phyloP scores from a whole-genome alignment of 2,329 filamentous ascomycete genomes.

The Metarhizium sp. region DNA sequence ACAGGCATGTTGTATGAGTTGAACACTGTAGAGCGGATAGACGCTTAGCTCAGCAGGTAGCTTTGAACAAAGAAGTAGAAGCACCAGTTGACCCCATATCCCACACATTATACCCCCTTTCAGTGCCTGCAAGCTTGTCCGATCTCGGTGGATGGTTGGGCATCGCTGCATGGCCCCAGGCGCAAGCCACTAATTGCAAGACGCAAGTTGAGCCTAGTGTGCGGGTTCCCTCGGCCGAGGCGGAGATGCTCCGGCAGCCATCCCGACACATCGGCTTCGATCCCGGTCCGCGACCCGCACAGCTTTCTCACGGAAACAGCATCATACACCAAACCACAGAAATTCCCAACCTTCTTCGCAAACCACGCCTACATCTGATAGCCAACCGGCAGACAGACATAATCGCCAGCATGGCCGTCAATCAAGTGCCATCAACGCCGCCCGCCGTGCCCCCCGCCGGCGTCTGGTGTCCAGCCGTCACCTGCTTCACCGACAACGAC shows the following conservation, averaged over 20 bases:
- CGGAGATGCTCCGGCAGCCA: too few species aligned
- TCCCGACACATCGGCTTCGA: not conserved
- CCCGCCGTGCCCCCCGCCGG: constrained; percentile 21
- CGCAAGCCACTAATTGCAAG: not conserved
- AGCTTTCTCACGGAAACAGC: not conserved
- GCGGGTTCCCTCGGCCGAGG: too few species aligned
- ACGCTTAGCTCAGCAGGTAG: too few species aligned
- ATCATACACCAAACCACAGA: too few species aligned
- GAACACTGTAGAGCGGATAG: not conserved
- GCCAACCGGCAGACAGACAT: too few species aligned
- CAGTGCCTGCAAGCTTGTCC: not conserved
- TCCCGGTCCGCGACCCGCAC: not conserved
- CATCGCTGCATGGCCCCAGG: not conserved
- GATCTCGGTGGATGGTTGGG: not conserved
- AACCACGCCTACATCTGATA: too few species aligned
- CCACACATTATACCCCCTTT: not conserved
- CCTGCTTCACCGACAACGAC: constrained; percentile 42
- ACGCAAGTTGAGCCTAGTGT: too few species aligned
- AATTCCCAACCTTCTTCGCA: too few species aligned
- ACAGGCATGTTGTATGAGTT: not conserved
- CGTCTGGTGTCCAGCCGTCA: constrained; percentile 44
- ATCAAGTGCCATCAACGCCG: not conserved
- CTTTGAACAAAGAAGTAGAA: too few species aligned
- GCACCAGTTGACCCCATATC: too few species aligned
- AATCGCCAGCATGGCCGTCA: not conserved